Evolutionary conservation across 768 basidiomycete species (phyloP).

Genomic region (Gloeophyllum trabeum): DNA sequence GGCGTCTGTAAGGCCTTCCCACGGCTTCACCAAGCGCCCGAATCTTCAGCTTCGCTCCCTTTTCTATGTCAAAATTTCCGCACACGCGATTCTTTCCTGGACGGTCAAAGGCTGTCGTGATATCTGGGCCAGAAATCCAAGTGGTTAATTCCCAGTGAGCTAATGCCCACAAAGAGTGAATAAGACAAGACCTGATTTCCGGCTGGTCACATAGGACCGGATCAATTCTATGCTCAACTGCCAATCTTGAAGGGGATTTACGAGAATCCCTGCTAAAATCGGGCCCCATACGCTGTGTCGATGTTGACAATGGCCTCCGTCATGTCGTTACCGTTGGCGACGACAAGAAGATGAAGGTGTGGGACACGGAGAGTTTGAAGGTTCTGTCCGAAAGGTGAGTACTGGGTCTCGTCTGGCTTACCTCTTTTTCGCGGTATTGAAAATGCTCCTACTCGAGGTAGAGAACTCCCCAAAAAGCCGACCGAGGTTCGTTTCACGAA

Average conservation of each 20-base stretch:
- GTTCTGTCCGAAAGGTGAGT: constrained; percentile 53
- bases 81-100: constrained; percentile 34
- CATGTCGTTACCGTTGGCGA: constrained; percentile 61
- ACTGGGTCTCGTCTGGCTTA: background rate
- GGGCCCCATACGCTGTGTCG: constrained; percentile 51
- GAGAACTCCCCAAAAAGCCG: constrained; percentile 78
- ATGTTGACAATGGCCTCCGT: constrained; percentile 28
- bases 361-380: constrained; percentile 46
- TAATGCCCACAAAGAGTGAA: background rate
- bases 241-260: constrained; percentile 18
- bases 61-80: constrained; percentile 36
- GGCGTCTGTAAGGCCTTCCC: no score
- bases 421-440: no score
- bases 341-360: constrained; percentile 74
- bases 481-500: constrained; percentile 56
- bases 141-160: constrained; percentile 44
- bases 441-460: constrained; percentile 14
- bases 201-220: constrained; percentile 34
- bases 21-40: no score
- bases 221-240: constrained; percentile 32
- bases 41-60: no score
- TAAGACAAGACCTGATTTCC: constrained; percentile 7
- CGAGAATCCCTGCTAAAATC: constrained; percentile 26
- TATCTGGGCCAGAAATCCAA: constrained; percentile 56
- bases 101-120: constrained; percentile 23